phyloP scores from a whole-genome alignment of 306 rosid species.

The Senna siamea region DNA sequence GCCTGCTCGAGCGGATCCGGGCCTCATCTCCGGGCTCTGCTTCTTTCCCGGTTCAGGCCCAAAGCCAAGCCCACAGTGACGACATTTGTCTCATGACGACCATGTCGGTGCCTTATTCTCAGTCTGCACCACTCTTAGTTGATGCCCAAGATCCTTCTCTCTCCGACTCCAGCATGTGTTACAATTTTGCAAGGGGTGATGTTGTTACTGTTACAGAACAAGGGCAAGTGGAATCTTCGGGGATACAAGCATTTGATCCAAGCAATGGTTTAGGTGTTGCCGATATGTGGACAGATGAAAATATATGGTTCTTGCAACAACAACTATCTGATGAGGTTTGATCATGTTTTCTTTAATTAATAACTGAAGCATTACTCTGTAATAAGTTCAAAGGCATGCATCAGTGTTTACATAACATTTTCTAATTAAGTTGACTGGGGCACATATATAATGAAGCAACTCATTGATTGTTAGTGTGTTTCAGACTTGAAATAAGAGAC shows the following conservation, averaged over 20 bases:
- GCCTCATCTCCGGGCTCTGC: constrained; percentile 41
- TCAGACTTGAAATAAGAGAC: not conserved
- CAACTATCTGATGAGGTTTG: constrained; percentile 37
- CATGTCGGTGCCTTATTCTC: too few species aligned
- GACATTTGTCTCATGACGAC: too few species aligned
- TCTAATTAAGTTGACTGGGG: not conserved
- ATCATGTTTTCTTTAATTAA: not conserved
- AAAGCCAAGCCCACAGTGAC: not conserved
- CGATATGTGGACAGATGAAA: constrained; percentile 77
- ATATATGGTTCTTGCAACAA: constrained; percentile 62
- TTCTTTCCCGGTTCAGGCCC: not conserved
- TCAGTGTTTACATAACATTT: not conserved
- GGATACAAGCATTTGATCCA: constrained; percentile 2
- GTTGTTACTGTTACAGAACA: not conserved
- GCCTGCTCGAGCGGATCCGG: constrained; percentile 70
- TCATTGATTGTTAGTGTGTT: not conserved
- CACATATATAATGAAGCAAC: not conserved
- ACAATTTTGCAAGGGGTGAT: not conserved
- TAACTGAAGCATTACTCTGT: too few species aligned
- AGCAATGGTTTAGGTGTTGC: constrained; percentile 43
- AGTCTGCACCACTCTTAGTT: constrained; percentile 26
- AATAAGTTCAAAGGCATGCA: constrained; percentile 14
- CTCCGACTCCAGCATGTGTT: constrained; percentile 38
- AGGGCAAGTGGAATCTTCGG: not conserved
- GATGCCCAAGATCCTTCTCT: constrained; percentile 36